These are phyloP conservation scores for Nidula microcarpa DNA, from an alignment of 768 basidiomycete genomes.

Conservation along the genomic window DNA sequence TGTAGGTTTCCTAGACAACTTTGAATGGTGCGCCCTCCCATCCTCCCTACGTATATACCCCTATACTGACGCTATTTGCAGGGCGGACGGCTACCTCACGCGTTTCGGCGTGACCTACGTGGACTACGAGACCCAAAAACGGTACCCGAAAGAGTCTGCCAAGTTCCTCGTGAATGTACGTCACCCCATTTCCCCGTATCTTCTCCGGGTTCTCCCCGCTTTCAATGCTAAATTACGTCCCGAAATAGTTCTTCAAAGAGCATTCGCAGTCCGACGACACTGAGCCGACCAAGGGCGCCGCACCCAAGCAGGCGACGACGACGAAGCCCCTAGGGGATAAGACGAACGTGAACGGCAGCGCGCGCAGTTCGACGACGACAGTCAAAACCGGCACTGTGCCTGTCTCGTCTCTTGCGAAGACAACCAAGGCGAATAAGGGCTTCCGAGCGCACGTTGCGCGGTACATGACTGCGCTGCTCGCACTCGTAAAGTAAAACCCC, in stretches of 20 bases:
- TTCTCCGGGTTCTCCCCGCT: not conserved
- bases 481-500: constrained; percentile 16
- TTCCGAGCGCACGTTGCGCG: constrained; percentile 18
- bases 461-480: constrained; percentile 17
- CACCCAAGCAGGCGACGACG: constrained; percentile 32
- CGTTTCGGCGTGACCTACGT: constrained; percentile 74
- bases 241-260: not conserved
- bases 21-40: constrained; percentile 50
- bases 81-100: constrained; percentile 67
- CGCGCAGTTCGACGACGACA: constrained; percentile 13
- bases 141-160: constrained; percentile 62
- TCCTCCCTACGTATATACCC: not conserved
- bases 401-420: not conserved
- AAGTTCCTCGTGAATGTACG: constrained; percentile 53
- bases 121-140: constrained; percentile 64
- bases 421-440: constrained; percentile 1
- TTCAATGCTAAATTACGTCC: not conserved
- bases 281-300: not conserved
- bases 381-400: constrained; percentile 10
- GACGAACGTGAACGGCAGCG: constrained; percentile 18
- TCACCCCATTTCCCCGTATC: not conserved
- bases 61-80: constrained; percentile 1
- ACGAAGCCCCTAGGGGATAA: constrained; percentile 10
- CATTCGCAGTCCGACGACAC: not conserved
- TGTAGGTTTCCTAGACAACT: constrained; percentile 64